Evolutionary conservation across 2,329 filamentous ascomycete species (phyloP), one percentile per base, ranked within the genome.

Genomic region (Paramyrothecium roridum): DNA sequence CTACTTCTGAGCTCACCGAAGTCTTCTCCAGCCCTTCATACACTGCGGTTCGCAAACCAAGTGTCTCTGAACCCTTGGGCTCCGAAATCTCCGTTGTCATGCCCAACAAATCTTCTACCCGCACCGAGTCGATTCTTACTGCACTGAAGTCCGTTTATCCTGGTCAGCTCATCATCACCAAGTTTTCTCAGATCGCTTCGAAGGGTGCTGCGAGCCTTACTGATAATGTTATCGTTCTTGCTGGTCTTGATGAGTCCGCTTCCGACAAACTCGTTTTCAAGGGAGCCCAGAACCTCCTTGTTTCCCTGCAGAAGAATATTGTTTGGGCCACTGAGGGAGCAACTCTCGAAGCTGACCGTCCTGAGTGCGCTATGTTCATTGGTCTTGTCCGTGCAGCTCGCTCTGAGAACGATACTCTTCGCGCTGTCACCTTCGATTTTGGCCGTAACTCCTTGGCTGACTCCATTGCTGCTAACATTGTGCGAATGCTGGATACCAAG

Each of bases 141-240:
- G 57, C 56, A 23, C 50, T 65, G 33, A 45, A 58, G 30, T 37
- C 57, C 19, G 48, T 46, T 20, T 52, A 53, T 46, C 45, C 34
- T 8, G 58, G 57, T 45, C 52, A 51, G 23, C 48, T 63, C 13
- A 50, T 19, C 21, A 26, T 50, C 13, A 60, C 56, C 20, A 60
- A 57, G 2, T 61, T 62, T 43, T 48, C 58, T 2, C 55, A 61
- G 48, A 52, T 62, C 34, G 54, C 56, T 10, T 22, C 50, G 10
- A 49, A 45, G 26, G 52, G 48, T 34, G 45, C 52, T 30, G 52
- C 50, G 33, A 23, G 54, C 12, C 43, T 59, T 8, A 46, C 49
- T 20, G 53, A 61, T 17, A 55, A 59, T 23, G 52, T 65, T 13
- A 47, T 65, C 3, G 60, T 64, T n/a, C 60, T 64, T 12, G 54